Base-by-base conservation (phyloP, 2,329 filamentous ascomycete species). In the Fusarium newnesense region DNA sequence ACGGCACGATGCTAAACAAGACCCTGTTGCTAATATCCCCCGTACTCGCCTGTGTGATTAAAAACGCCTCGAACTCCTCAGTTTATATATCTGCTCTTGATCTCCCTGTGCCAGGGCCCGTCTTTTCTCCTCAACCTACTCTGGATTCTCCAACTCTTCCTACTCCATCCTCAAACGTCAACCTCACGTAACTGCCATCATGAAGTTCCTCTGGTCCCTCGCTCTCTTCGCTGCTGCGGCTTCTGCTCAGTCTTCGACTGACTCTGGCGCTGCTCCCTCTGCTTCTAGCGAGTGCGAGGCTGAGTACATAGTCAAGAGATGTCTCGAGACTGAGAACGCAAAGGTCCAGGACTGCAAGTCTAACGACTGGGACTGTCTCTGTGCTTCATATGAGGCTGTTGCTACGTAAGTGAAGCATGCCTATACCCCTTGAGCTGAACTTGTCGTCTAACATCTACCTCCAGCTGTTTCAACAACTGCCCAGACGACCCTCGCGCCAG, bases 381-480 rank as follows among this genome's bases (percentile, higher is more conserved):
- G 87, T 77, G 77, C 80, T 60, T 81, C 83, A 52, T 83, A 85
- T 76, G 71, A 83, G 70, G 80, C 82, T 70, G 80, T 88, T 57
- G 77, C 84, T 50, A 87, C 85, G 85, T 87, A 78, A 69, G 84
- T 81, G 32, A 37, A 50, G 42, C 24, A 26, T n/a, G 19, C 21
- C 34, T 30, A 24, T 34, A 59, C 21, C 6, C n/a, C 47, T 15
- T 18, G 10, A 53, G 47, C 13, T n/a, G 34, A 37, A 18, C 19
- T 30, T 21, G 8, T 36, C 50, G 24, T 52, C 63, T 64, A 63
- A 70, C 64, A 68, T 46, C 54, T 28, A 28, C 26, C 18, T 19
- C 15, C 63, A 86, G 85, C 69, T 88, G 87, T 85, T 88, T 84
- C 82, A 87, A 87, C 83, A 88, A 88, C 84, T 88, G 87, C 83